Evolutionary conservation across 78 protist species (phyloP).

Genomic region (Chrysochromulina tobinii): DNA sequence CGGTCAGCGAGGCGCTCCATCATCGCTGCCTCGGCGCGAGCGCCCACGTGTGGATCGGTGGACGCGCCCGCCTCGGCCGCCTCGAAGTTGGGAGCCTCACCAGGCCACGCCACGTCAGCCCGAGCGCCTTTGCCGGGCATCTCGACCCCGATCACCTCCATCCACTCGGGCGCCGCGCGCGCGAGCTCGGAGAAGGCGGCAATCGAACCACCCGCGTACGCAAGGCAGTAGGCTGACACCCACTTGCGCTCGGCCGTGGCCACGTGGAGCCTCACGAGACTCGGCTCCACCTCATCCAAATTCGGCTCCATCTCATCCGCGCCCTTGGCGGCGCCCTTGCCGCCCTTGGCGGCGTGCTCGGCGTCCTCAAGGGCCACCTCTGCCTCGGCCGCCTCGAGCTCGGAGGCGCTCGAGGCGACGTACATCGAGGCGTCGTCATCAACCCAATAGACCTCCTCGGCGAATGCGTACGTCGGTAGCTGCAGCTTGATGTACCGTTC

Average conservation of each 20-base stretch:
- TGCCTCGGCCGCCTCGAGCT: neutral
- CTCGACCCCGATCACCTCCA: conserved; percentile 18
- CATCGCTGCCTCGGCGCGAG: neutral
- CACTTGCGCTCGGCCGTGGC: neutral
- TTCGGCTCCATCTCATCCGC: too few relatives aligned
- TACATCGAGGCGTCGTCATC: neutral
- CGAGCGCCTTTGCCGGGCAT: neutral
- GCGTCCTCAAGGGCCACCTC: neutral
- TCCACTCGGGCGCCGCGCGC: neutral
- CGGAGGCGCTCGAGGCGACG: neutral
- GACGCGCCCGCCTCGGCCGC: neutral
- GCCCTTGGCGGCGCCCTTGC: too few relatives aligned
- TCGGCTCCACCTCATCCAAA: too few relatives aligned
- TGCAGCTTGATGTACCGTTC: neutral
- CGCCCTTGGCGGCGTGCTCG: too few relatives aligned
- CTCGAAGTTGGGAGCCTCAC: neutral
- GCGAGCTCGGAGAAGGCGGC: neutral
- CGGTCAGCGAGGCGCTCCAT: neutral
- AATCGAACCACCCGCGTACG: conserved; percentile 2
- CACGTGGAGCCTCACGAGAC: neutral
- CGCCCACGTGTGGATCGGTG: too few relatives aligned
- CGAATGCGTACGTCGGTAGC: conserved; percentile 19
- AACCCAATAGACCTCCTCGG: neutral
- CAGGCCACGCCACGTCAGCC: neutral
- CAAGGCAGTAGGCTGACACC: neutral